Evolutionary conservation across 768 basidiomycete genomes (phyloP).

Genomic region (Boletales sp.): DNA sequence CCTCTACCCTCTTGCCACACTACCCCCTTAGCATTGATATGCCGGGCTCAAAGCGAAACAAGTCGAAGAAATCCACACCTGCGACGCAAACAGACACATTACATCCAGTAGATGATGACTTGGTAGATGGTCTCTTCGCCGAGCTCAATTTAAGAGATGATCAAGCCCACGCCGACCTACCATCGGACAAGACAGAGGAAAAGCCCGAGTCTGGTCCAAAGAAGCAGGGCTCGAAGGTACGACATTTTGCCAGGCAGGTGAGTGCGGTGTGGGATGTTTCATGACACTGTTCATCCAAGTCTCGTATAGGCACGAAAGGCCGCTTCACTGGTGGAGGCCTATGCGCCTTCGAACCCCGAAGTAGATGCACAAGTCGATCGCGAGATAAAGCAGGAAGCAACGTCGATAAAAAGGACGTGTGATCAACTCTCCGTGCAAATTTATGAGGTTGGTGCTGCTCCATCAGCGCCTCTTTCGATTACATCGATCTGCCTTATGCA

Average conservation of each 20-base stretch:
- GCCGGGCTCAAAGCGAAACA: slow-evolving; percentile 48
- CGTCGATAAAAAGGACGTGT: slow-evolving; percentile 59
- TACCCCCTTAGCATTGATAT: neutral
- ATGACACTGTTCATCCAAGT: slow-evolving; percentile 1
- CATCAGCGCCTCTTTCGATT: neutral
- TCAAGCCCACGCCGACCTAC: slow-evolving; percentile 37
- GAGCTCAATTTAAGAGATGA: slow-evolving; percentile 68
- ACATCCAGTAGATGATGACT: slow-evolving; percentile 43
- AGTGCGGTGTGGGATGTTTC: slow-evolving; percentile 8
- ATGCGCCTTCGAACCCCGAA: slow-evolving; percentile 52
- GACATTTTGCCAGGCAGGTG: slow-evolving; percentile 74
- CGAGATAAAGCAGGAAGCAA: slow-evolving; percentile 67
- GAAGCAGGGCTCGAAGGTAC: slow-evolving; percentile 58
- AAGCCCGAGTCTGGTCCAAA: slow-evolving; percentile 18
- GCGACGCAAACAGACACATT: slow-evolving; percentile 15
- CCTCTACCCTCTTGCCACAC: slow-evolving; percentile 5
- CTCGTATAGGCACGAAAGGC: slow-evolving; percentile 64
- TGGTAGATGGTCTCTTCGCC: slow-evolving; percentile 73
- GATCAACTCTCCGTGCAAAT: slow-evolving; percentile 63
- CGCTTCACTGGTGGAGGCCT: slow-evolving; percentile 54
- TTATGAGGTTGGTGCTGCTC: slow-evolving; percentile 48
- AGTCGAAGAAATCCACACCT: slow-evolving; percentile 45
- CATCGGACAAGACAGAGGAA: slow-evolving; percentile 6
- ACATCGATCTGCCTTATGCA: slow-evolving; percentile 29
- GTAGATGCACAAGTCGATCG: slow-evolving; percentile 55